Evolutionary conservation across 805 yeast species (phyloP), one percentile per base, ranked within the genome.

Genomic region (Ogataea parapolymorpha): DNA sequence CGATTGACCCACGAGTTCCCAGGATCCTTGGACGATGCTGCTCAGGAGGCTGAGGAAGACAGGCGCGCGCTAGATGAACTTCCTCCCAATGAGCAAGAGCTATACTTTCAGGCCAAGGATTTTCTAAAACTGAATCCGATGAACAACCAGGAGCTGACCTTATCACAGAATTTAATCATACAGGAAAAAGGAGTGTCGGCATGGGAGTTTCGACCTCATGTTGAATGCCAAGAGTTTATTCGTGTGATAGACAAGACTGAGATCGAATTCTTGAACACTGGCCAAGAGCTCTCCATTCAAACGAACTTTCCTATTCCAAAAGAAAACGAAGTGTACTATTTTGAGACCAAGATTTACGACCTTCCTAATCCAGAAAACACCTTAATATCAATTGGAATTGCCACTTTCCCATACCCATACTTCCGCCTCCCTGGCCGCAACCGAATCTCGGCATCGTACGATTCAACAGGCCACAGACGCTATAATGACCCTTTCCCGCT

Each of bases 341-440:
- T 84, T 67, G 98, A 90, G 58, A 77, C 82, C 29, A 93, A 93
- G 56, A 74, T 93, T 2, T 89, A 79, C 62, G 88, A 83, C 28
- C 55, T 81, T 17, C 79, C 81, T 7, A 70, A 76, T 39, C 79
- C 84, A 1, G 72, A 69, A 3, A 66, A 66, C 11, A 77, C 82
- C 9, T 42, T 65, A 0, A 67, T 91, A 1, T 78, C 95, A 0
- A 70, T 93, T 14, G 99, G 99, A 0, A 56, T 93, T 3, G 74
- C 90, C 0, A 78, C 95, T 0, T 77, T 80, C 48, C 99, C 99
- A 6, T 93, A 93, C 56, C 99, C 99, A 2, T 80, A 83, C 63
- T 93, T 93, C 64, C 71, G 97, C 51, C 68, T 93, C 28, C 98
- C 99, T 0, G 99, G 99, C 0, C 76, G 93, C 56, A 95, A 89